Conservation (phyloP, 73 alveolate genomes). For the Paramecium octaurelia region DNA sequence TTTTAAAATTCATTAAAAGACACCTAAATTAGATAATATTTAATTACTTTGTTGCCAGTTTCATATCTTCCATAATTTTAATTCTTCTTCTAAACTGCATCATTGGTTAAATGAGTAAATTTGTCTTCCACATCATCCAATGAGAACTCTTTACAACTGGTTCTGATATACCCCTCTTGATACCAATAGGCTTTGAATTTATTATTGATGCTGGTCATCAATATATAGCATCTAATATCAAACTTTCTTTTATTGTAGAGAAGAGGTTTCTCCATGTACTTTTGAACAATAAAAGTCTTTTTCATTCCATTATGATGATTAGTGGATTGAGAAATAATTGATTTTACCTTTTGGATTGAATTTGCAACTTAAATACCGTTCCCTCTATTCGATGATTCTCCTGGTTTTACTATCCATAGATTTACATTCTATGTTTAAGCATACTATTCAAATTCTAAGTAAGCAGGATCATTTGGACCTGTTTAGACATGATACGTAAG, state of each 20-base stretch:
- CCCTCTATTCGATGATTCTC: slow-evolving; percentile 87
- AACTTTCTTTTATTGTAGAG: slow-evolving; percentile 71
- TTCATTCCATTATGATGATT: slow-evolving; percentile 48
- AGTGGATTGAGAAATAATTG: slow-evolving; percentile 38
- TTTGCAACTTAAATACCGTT: slow-evolving; percentile 66
- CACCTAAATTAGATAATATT: slow-evolving; percentile 42
- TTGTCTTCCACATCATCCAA: slow-evolving; percentile 60
- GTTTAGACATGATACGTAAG: slow-evolving; percentile 78
- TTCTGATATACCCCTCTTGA: slow-evolving; percentile 75
- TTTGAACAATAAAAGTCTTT: slow-evolving; percentile 67
- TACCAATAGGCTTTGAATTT: slow-evolving; percentile 69
- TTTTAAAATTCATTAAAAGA: slow-evolving; percentile 67
- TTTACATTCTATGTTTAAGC: slow-evolving; percentile 7
- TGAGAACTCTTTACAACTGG: slow-evolving; percentile 70
- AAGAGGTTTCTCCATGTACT: slow-evolving; percentile 71
- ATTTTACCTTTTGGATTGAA: slow-evolving; percentile 58
- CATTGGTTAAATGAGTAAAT: slow-evolving; percentile 74
- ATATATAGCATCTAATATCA: slow-evolving; percentile 70
- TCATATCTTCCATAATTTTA: slow-evolving; percentile 72
- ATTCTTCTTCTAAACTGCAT: slow-evolving; percentile 68
- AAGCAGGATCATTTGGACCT: slow-evolving; percentile 73
- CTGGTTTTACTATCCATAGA: slow-evolving; percentile 90
- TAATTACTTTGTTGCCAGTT: slow-evolving; percentile 71
- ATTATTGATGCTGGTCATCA: slow-evolving; percentile 66
- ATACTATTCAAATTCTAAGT: slow-evolving; percentile 48